Evolutionary conservation across 2,329 filamentous ascomycete genomes (phyloP), one percentile per base, ranked within the genome.

Genomic region (Leptodontidium sp.): DNA sequence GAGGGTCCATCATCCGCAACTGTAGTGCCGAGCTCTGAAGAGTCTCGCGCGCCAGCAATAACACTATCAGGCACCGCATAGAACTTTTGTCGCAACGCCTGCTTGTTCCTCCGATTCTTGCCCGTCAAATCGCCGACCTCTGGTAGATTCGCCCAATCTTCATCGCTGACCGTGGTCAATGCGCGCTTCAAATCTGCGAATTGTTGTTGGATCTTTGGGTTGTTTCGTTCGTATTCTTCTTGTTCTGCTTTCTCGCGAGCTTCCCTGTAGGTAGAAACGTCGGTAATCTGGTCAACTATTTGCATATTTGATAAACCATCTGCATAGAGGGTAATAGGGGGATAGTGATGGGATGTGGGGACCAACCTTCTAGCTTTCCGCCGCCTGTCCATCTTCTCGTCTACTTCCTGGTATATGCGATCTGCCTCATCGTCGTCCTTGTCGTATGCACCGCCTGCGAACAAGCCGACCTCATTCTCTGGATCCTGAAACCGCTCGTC

Each of bases 31-130:
- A 98, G 87, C 78, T 98, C 93, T 4, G 88, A 87, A 2, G 92
- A 87, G 74, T 93, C 93, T 75, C 93, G 86, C 17, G 94, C 95
- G 8, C 93, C 92, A 0, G 95, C 93, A 65, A 99, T 86, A 7
- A 99, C 96, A 77, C 93, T 97, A 80, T 99, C 96, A 0, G 96
- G 97, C 0, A 99, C 96, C 3, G 95, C 96, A 79, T 99, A 99
- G 81, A 97, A 98, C 59, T 93, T 85, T 78, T 96, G 90, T 63
- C 92, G 89, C 74, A 92, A 84, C 57, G 93, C 93, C 81, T 97
- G 91, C 78, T 94, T 94, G 72, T 88, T 90, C 71, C 96, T 87
- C 79, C 94, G 88, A 76, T 97, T 97, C 83, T 96, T 97, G 73
- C 96, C 95, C 0, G 96, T 99, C 79, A 98, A 86, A 80, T 99